Conservation (phyloP, 2,329 filamentous ascomycete species). For the Nigrospora sphaerica region DNA sequence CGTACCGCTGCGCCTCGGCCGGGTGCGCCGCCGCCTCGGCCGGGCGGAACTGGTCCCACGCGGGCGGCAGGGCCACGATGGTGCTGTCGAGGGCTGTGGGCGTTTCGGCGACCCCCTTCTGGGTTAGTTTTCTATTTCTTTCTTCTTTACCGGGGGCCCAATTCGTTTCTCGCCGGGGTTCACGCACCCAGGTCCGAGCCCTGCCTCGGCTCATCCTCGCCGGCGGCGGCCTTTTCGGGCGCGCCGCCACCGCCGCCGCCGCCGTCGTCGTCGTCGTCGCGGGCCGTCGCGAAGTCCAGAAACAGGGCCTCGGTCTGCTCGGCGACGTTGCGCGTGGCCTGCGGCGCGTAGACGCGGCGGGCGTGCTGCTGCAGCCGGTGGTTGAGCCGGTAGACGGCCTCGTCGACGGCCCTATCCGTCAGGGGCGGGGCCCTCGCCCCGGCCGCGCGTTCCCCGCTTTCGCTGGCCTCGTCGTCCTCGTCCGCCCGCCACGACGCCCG, state of each 20-base stretch:
- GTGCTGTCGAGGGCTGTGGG: slow-evolving; percentile 29
- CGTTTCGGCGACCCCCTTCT: neutral
- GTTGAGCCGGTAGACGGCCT: slow-evolving; percentile 52
- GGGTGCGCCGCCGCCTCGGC: slow-evolving; percentile 29
- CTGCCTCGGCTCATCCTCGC: slow-evolving; percentile 12
- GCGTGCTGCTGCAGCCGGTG: slow-evolving; percentile 57
- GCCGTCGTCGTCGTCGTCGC: slow-evolving; percentile 30
- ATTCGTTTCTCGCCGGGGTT: neutral
- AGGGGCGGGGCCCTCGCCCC: slow-evolving; percentile 21
- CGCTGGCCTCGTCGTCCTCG: slow-evolving; percentile 23
- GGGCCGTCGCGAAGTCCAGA: slow-evolving; percentile 35
- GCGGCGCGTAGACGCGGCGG: slow-evolving; percentile 58
- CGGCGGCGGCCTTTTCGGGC: slow-evolving; percentile 29
- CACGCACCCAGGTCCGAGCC: neutral
- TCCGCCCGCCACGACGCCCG: slow-evolving; percentile 36
- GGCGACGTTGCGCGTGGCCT: slow-evolving; percentile 63
- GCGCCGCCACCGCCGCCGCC: slow-evolving; percentile 22
- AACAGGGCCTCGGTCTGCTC: slow-evolving; percentile 67
- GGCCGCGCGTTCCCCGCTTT: neutral
- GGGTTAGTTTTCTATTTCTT: too few species aligned
- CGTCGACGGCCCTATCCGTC: slow-evolving; percentile 43
- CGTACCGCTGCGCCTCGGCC: slow-evolving; percentile 43
- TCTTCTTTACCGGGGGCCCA: too few species aligned
- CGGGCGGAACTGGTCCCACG: slow-evolving; percentile 34
- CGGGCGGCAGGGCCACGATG: slow-evolving; percentile 37